These are phyloP conservation scores for Pseudonitzschia multiseries DNA, from an alignment of 108 stramenopile genomes.

Conservation along the genomic window DNA sequence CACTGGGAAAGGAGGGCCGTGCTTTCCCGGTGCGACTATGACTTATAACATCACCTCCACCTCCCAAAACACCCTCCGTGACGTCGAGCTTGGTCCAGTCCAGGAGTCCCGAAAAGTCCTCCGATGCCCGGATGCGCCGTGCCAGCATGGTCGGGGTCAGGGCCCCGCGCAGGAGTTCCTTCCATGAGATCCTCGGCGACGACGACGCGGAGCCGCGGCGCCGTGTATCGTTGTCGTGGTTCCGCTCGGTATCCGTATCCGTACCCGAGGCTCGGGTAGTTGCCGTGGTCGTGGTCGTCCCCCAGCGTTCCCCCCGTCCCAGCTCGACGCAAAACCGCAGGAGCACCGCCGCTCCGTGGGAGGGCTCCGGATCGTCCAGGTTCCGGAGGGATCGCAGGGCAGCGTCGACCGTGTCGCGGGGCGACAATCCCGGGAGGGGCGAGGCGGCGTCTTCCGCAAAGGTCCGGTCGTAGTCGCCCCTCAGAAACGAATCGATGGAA, in stretches of 20 bases:
- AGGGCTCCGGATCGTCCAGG: constrained; percentile 40
- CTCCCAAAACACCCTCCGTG: constrained; percentile 28
- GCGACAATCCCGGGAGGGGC: constrained; percentile 41
- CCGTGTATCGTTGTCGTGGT: no score
- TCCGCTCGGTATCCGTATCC: no score
- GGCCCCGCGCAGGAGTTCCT: constrained; percentile 37
- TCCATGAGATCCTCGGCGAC: constrained; percentile 24
- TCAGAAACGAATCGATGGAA: constrained; percentile 54
- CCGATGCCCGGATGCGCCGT: constrained; percentile 35
- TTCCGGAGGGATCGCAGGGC: constrained; percentile 34
- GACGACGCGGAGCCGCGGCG: neutral
- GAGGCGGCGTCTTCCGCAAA: constrained; percentile 46
- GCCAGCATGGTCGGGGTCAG: constrained; percentile 52
- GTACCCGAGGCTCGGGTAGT: no score
- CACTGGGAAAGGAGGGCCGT: neutral
- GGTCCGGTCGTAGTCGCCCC: constrained; percentile 46
- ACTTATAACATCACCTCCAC: no score
- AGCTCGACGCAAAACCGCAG: constrained; percentile 44
- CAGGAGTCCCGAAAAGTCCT: constrained; percentile 36
- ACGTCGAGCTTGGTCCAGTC: constrained; percentile 46
- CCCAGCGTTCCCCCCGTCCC: constrained; percentile 44
- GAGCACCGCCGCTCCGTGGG: constrained; percentile 49
- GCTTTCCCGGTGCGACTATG: no score
- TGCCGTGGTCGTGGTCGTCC: neutral
- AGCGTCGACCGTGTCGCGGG: constrained; percentile 35